Percentiles rank a stretch among this genome's conserved stretches.
Evolutionary conservation across 352 stramenopile genomes (phyloP).

Genomic region (Pythium guiyangense): DNA sequence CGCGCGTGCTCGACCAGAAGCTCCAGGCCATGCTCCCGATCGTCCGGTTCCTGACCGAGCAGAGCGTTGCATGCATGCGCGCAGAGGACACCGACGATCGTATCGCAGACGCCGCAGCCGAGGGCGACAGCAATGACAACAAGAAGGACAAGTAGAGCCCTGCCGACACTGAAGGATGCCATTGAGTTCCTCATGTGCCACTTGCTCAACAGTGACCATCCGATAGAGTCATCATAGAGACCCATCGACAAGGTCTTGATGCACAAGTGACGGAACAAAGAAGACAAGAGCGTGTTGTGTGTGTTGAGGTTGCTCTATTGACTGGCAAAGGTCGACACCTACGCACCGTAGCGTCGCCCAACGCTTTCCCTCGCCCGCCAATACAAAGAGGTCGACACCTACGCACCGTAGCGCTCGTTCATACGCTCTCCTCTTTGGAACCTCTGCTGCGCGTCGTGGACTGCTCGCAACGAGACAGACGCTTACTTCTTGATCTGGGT

Average conservation of each 20-base stretch:
- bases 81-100: too few species aligned
- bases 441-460: constrained; percentile 7
- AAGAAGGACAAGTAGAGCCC: constrained; percentile 59
- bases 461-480: constrained; percentile 4
- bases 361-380: constrained; percentile 46
- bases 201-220: too few species aligned
- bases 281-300: constrained; percentile 2
- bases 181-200: too few species aligned
- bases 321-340: constrained; percentile 73
- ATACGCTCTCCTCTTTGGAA: constrained; percentile 70
- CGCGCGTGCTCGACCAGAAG: constrained; percentile 52
- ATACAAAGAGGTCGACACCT: constrained; percentile 83
- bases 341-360: background rate
- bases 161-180: too few species aligned
- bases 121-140: constrained; percentile 3
- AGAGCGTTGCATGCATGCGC: constrained; percentile 41
- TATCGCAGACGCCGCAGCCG: background rate
- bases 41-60: constrained; percentile 49
- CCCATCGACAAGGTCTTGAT: too few species aligned
- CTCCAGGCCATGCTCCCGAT: constrained; percentile 50
- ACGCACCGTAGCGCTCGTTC: constrained; percentile 88
- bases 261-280: too few species aligned
- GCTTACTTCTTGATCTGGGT: constrained; percentile 90
- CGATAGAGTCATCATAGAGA: too few species aligned
- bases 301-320: constrained; percentile 32